Evolutionary conservation across 2,329 filamentous ascomycete species (phyloP).

Genomic region (Penicillium sp.): DNA sequence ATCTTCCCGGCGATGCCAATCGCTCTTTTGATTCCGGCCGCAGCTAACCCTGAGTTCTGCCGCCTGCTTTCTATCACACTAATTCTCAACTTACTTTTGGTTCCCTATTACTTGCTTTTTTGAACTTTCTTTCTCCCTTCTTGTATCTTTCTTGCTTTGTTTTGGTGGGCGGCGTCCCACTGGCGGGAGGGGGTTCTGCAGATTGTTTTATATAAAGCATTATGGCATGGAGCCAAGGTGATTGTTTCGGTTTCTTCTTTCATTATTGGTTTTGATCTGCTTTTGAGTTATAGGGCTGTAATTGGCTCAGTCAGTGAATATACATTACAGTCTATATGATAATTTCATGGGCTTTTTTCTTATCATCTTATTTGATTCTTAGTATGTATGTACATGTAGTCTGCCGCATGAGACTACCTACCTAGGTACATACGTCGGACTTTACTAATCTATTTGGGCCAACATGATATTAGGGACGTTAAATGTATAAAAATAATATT

Average conservation of each 20-base stretch:
- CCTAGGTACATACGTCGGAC: too few species aligned
- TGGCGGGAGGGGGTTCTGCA: slow-evolving; percentile 18
- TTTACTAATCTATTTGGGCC: too few species aligned
- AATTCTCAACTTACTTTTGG: slow-evolving; percentile 3
- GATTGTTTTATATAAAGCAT: slow-evolving; percentile 25
- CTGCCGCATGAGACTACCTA: too few species aligned
- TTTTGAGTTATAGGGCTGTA: slow-evolving; percentile 11
- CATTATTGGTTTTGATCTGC: slow-evolving; percentile 11
- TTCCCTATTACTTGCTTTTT: slow-evolving; percentile 5
- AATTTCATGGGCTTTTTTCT: background rate
- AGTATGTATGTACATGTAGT: too few species aligned
- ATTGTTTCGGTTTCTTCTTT: slow-evolving; percentile 14
- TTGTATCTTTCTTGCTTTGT: slow-evolving; percentile 4
- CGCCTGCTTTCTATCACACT: background rate
- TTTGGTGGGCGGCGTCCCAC: slow-evolving; percentile 25
- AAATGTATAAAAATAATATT: too few species aligned
- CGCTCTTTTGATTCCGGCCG: slow-evolving; percentile 19
- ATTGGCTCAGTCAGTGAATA: slow-evolving; percentile 10
- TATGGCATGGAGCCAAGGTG: slow-evolving; percentile 26
- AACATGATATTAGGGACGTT: too few species aligned
- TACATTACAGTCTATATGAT: slow-evolving; percentile 7
- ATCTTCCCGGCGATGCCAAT: slow-evolving; percentile 20
- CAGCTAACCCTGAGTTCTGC: slow-evolving; percentile 10
- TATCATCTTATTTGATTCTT: background rate
- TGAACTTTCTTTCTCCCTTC: background rate